phyloP scores from a whole-genome alignment of 805 yeast species.

The Saccharomycopsis babjevae region DNA sequence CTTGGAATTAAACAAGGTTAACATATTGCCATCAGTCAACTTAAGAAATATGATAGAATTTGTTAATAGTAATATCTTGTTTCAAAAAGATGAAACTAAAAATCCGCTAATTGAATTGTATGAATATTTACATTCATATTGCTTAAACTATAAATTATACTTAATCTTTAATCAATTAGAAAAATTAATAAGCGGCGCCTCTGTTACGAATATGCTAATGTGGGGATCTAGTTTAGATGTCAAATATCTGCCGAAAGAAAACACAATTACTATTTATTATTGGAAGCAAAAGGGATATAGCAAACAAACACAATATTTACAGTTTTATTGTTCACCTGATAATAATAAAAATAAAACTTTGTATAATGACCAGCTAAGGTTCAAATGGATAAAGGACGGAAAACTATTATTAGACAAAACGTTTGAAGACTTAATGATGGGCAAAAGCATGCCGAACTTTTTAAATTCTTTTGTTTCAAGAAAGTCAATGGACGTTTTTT shows the following conservation, averaged over 20 bases:
- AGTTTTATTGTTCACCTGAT: constrained; percentile 5
- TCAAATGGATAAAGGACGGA: constrained; percentile 17
- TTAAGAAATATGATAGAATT: constrained; percentile 4
- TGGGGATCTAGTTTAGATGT: constrained; percentile 16
- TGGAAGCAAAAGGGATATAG: constrained; percentile 14
- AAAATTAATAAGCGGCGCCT: constrained; percentile 8
- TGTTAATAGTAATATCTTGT: constrained; percentile 6
- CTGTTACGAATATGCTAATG: constrained; percentile 13
- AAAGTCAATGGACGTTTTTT: constrained; percentile 1
- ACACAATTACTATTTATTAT: constrained; percentile 9
- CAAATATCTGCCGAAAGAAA: constrained; percentile 8
- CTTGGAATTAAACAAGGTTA: constrained; percentile 3
- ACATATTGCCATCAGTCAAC: constrained; percentile 4
- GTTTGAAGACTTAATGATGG: constrained; percentile 3
- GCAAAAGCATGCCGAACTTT: background rate
- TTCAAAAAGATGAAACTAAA: background rate
- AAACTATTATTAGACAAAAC: constrained; percentile 2
- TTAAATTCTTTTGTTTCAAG: background rate
- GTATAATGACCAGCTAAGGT: background rate
- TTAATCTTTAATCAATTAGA: constrained; percentile 11
- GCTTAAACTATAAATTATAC: constrained; percentile 13
- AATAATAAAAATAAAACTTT: background rate
- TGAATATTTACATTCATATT: constrained; percentile 12
- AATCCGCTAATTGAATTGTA: constrained; percentile 11
- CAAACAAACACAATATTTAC: constrained; percentile 8